phyloP scores from a whole-genome alignment of 169 alveolate species.

The Perkinsus chesapeaki region DNA sequence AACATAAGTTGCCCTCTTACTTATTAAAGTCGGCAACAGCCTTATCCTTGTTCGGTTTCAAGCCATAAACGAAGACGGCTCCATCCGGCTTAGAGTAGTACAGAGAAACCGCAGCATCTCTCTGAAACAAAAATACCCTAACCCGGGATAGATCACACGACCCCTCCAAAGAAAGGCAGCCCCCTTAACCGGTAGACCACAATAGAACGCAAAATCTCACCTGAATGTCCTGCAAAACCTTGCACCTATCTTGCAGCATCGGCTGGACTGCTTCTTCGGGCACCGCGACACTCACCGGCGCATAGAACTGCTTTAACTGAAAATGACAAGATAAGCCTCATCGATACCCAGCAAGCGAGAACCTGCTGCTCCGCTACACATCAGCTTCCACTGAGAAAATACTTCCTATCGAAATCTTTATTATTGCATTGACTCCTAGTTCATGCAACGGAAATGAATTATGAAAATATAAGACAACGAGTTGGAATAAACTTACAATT shows the following conservation, averaged over 20 bases:
- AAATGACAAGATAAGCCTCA: not conserved
- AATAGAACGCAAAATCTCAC: too few relatives aligned
- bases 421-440: too few relatives aligned
- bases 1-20: too few relatives aligned
- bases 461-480: too few relatives aligned
- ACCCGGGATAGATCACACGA: not conserved
- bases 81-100: not conserved
- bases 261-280: not conserved
- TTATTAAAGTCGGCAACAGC: not conserved
- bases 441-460: too few relatives aligned
- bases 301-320: not conserved
- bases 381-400: too few relatives aligned
- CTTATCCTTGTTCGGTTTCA: not conserved
- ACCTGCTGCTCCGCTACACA: too few relatives aligned
- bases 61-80: not conserved
- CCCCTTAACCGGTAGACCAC: not conserved
- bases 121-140: not conserved
- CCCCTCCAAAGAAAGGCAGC: not conserved
- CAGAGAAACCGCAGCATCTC: not conserved
- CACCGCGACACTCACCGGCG: not conserved
- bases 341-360: too few relatives aligned
- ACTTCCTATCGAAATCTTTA: too few relatives aligned
- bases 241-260: not conserved
- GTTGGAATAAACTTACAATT: too few relatives aligned
- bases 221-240: not conserved